Percentiles rank a stretch among this genome's conserved stretches.
These are phyloP conservation scores for Acacia crassicarpa DNA, from an alignment of 306 rosid genomes.

Conservation along the genomic window DNA sequence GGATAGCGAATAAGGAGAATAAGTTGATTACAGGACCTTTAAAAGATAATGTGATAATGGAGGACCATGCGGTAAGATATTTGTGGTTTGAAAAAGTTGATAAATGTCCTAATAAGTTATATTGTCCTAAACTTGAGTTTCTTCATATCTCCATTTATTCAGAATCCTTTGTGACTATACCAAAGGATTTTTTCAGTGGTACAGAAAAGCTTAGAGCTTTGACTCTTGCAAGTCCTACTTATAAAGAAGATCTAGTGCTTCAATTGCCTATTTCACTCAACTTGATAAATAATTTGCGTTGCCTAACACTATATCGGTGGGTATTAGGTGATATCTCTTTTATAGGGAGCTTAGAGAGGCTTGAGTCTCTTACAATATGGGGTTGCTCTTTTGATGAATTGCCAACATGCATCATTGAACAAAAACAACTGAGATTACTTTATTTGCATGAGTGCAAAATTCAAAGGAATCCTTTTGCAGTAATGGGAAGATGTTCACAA, in stretches of 20 bases:
- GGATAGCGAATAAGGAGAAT: not conserved
- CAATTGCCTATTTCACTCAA: not conserved
- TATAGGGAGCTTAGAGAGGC: not conserved
- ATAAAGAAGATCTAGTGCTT: not conserved
- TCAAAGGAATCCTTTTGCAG: not conserved
- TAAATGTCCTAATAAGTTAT: not conserved
- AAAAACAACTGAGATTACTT: not conserved
- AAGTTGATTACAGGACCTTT: not conserved
- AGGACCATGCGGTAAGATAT: not conserved
- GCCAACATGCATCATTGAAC: not conserved
- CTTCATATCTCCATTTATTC: not conserved
- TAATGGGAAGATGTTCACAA: not conserved
- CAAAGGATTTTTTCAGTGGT: not conserved
- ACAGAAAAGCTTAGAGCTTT: not conserved
- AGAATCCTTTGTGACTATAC: not conserved
- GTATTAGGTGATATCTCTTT: not conserved
- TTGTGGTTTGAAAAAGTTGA: not conserved
- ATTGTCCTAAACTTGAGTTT: not conserved
- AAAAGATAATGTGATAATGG: not conserved
- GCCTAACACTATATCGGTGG: not conserved
- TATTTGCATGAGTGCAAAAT: not conserved
- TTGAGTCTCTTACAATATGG: not conserved
- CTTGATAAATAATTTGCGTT: not conserved
- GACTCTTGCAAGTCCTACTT: no score
- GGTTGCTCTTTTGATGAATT: not conserved